Percentiles rank a stretch among this genome's conserved stretches.
Conservation (phyloP, 2,329 filamentous ascomycete genomes). For the Trichoderma hamatum region DNA sequence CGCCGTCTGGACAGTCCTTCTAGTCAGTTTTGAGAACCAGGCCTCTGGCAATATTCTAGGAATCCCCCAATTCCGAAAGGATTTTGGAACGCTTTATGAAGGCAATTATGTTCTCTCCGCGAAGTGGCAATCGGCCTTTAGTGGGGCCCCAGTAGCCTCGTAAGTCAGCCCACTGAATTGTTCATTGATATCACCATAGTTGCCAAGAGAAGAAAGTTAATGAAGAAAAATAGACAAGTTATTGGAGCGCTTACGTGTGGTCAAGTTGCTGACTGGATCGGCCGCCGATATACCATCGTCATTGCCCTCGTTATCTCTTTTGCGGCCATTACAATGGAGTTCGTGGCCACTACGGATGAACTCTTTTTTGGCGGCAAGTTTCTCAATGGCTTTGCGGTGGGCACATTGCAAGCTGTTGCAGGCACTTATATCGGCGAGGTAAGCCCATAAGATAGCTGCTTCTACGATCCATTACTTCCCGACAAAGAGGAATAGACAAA, state of each 20-base stretch:
- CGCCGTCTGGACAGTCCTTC: neutral
- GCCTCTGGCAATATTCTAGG: neutral
- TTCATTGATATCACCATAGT: no score
- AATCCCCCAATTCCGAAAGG: neutral
- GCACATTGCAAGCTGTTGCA: neutral
- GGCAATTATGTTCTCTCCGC: neutral
- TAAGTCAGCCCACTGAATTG: neutral
- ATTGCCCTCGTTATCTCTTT: neutral
- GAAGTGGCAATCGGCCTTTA: neutral
- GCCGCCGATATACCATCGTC: neutral
- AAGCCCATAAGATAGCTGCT: no score
- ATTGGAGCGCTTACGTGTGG: neutral
- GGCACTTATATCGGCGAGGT: constrained; percentile 1
- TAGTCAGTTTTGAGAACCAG: neutral
- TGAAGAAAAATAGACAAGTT: neutral
- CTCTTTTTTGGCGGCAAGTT: neutral
- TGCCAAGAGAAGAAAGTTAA: no score
- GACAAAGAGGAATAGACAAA: no score
- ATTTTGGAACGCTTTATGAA: constrained; percentile 4
- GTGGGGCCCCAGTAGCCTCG: neutral
- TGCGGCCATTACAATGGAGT: neutral
- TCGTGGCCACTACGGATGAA: neutral
- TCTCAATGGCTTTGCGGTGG: neutral
- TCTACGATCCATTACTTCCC: no score
- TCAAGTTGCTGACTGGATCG: neutral